Conservation (phyloP, 1,139 yeast species). For the Kodamaea sp. region DNA sequence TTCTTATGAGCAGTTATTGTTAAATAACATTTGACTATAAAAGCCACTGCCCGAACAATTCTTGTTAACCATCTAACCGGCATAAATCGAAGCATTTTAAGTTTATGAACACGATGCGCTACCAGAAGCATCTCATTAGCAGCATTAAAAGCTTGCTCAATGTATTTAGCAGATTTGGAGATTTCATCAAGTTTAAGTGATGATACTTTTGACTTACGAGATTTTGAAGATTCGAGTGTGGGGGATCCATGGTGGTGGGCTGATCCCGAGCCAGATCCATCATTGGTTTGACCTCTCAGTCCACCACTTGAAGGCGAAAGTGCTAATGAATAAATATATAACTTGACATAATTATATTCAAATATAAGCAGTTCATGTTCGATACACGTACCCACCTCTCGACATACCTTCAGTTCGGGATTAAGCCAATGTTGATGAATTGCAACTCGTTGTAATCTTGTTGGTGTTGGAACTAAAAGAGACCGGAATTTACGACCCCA, state of each 20-base stretch:
- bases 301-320: slow-evolving; percentile 39
- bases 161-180: slow-evolving; percentile 69
- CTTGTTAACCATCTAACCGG: slow-evolving; percentile 91
- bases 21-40: slow-evolving; percentile 78
- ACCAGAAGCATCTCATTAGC: slow-evolving; percentile 77
- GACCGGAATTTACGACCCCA: slow-evolving; percentile 69
- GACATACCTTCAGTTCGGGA: slow-evolving; percentile 35
- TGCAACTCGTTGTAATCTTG: slow-evolving; percentile 25
- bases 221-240: slow-evolving; percentile 12
- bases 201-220: slow-evolving; percentile 17
- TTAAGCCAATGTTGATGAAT: slow-evolving; percentile 31
- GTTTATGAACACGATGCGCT: slow-evolving; percentile 65
- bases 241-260: too few relatives aligned
- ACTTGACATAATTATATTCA: slow-evolving; percentile 79
- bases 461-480: slow-evolving; percentile 47
- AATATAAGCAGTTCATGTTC: slow-evolving; percentile 72
- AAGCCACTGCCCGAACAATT: slow-evolving; percentile 87
- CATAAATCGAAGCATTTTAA: slow-evolving; percentile 66
- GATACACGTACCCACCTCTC: slow-evolving; percentile 40
- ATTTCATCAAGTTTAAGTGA: slow-evolving; percentile 64
- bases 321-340: slow-evolving; percentile 82
- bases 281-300: too few relatives aligned
- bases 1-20: slow-evolving; percentile 53
- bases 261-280: too few relatives aligned
- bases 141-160: slow-evolving; percentile 77